Percentiles rank a stretch among this genome's conserved stretches.
phyloP scores from a whole-genome alignment of 1,139 yeast species.

The Candida buenavistaensis region DNA sequence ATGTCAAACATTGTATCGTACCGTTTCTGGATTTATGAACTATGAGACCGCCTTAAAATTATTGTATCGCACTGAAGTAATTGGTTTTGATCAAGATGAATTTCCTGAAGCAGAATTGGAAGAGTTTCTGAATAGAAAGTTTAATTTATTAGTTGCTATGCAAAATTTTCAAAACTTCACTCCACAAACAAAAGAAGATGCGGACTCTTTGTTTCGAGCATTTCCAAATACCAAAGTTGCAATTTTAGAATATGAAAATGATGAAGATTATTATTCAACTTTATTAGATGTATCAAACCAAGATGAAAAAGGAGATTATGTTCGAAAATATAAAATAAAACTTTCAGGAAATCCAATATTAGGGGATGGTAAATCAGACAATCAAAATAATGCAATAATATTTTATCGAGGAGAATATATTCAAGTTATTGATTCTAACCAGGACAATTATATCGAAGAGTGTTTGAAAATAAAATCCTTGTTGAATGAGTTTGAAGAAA shows the following conservation, averaged over 20 bases:
- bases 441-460: slow-evolving; percentile 84
- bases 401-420: slow-evolving; percentile 85
- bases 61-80: slow-evolving; percentile 63
- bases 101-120: slow-evolving; percentile 45
- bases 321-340: slow-evolving; percentile 53
- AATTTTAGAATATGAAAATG: slow-evolving; percentile 52
- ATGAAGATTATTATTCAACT: slow-evolving; percentile 51
- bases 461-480: slow-evolving; percentile 79
- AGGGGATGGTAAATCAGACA: slow-evolving; percentile 90
- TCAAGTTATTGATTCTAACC: slow-evolving; percentile 86
- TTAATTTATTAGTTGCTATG: slow-evolving; percentile 68
- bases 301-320: slow-evolving; percentile 39
- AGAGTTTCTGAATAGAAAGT: slow-evolving; percentile 60
- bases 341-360: slow-evolving; percentile 84
- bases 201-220: slow-evolving; percentile 54
- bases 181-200: slow-evolving; percentile 53
- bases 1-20: slow-evolving; percentile 75
- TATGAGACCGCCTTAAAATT: slow-evolving; percentile 68
- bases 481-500: slow-evolving; percentile 77
- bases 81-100: slow-evolving; percentile 31
- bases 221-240: slow-evolving; percentile 65
- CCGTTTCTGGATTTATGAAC: slow-evolving; percentile 75
- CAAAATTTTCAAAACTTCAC: slow-evolving; percentile 59
- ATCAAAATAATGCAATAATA: slow-evolving; percentile 76
- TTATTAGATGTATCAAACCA: slow-evolving; percentile 53